Percentiles rank a stretch among this genome's conserved stretches.
Conservation (phyloP, 1,139 yeast genomes). For the Wickerhamomyces sp. region DNA sequence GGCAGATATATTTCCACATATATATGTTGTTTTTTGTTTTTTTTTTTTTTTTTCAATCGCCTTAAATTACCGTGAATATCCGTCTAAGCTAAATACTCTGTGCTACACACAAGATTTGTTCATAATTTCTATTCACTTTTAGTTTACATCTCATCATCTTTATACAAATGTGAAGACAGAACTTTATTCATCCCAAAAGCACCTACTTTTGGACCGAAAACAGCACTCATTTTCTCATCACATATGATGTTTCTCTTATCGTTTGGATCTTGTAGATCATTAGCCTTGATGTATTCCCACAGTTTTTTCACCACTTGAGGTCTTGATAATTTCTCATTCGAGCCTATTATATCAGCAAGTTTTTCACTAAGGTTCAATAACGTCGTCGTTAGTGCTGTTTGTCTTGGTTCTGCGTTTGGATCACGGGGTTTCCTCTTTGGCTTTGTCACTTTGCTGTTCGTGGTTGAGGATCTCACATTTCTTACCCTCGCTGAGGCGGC, state of each 20-base stretch:
- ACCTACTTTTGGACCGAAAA: constrained; percentile 58
- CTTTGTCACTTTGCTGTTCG: constrained; percentile 9
- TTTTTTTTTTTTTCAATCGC: no score
- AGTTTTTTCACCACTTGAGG: constrained; percentile 68
- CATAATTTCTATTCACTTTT: no score
- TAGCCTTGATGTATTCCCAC: constrained; percentile 68
- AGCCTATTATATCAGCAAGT: constrained; percentile 42
- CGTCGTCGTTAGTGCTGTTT: constrained; percentile 18
- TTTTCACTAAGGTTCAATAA: constrained; percentile 42
- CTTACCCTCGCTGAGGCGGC: constrained; percentile 8
- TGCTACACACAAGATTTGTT: no score
- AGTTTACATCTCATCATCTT: constrained; percentile 44
- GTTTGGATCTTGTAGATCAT: constrained; percentile 62
- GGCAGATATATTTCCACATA: no score
- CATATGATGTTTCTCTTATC: constrained; percentile 66
- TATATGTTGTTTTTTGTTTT: no score
- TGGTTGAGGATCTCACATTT: constrained; percentile 9
- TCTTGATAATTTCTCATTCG: constrained; percentile 42
- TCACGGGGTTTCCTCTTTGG: constrained; percentile 10
- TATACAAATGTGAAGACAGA: constrained; percentile 47
- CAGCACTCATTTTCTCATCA: constrained; percentile 53
- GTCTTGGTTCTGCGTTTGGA: constrained; percentile 7
- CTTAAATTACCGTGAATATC: no score
- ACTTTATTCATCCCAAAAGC: constrained; percentile 68
- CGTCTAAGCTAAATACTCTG: no score